Conservation (phyloP, 2,329 filamentous ascomycete genomes). For the Penicillium sp. region DNA sequence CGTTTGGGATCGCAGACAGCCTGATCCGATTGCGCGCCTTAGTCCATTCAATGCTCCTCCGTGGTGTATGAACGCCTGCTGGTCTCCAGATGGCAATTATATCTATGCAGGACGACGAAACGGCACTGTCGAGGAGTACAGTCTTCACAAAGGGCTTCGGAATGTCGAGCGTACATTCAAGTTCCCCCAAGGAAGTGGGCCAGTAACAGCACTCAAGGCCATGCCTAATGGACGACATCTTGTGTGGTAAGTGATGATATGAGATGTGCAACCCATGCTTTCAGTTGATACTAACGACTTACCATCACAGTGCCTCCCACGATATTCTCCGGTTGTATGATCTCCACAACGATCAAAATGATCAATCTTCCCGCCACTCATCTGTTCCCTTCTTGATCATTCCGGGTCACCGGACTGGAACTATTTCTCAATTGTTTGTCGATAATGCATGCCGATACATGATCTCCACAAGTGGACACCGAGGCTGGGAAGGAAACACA, state of each 20-base stretch:
- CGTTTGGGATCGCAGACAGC: slow-evolving; percentile 62
- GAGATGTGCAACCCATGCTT: neutral
- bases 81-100: slow-evolving; percentile 92
- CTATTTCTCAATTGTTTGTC: slow-evolving; percentile 82
- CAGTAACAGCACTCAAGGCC: slow-evolving; percentile 81
- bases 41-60: slow-evolving; percentile 76
- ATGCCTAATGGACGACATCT: slow-evolving; percentile 94
- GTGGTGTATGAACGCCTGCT: slow-evolving; percentile 97
- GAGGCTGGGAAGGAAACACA: slow-evolving; percentile 88
- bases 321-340: slow-evolving; percentile 95
- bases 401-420: slow-evolving; percentile 83
- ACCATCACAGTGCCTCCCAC: slow-evolving; percentile 72
- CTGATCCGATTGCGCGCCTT: slow-evolving; percentile 77
- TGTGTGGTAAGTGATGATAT: slow-evolving; percentile 65
- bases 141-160: slow-evolving; percentile 76
- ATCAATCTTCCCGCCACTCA: slow-evolving; percentile 67
- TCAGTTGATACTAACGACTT: slow-evolving; percentile 1
- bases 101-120: slow-evolving; percentile 93
- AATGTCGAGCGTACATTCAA: slow-evolving; percentile 77
- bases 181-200: slow-evolving; percentile 85
- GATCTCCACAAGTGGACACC: slow-evolving; percentile 86
- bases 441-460: slow-evolving; percentile 89
- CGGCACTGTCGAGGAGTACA: slow-evolving; percentile 91
- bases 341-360: slow-evolving; percentile 68
- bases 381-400: slow-evolving; percentile 95